Percentiles rank a stretch among this genome's conserved stretches.
Conservation (phyloP, 306 rosid genomes). For the Castanospermum australe region DNA sequence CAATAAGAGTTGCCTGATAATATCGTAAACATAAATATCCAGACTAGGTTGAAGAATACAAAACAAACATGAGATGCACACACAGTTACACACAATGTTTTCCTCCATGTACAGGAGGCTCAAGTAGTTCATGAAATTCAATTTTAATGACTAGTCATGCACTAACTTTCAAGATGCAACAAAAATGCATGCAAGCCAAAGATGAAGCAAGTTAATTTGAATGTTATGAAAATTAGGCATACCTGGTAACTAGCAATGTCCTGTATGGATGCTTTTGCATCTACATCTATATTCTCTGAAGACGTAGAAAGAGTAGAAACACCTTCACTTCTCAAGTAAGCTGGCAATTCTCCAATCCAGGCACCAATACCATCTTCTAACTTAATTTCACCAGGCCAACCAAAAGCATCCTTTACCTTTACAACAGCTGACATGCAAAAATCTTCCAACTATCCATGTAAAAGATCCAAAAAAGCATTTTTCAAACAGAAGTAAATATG, state of each 20-base stretch:
- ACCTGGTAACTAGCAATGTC: slow-evolving; percentile 97
- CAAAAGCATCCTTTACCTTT: slow-evolving; percentile 63
- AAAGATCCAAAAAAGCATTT: slow-evolving; percentile 27
- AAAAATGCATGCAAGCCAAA: neutral
- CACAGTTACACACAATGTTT: neutral
- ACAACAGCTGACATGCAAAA: slow-evolving; percentile 54
- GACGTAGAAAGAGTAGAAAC: slow-evolving; percentile 38
- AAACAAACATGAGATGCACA: neutral
- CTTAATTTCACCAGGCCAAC: slow-evolving; percentile 67
- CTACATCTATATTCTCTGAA: slow-evolving; percentile 46
- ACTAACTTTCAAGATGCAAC: neutral
- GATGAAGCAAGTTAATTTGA: neutral
- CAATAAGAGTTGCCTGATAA: neutral
- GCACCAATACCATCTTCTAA: slow-evolving; percentile 61
- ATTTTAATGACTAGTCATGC: neutral
- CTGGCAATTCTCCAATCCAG: slow-evolving; percentile 78
- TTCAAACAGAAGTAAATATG: slow-evolving; percentile 16
- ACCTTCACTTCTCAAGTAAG: slow-evolving; percentile 57
- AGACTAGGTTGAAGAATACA: neutral
- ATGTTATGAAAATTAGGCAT: neutral
- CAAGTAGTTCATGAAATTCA: neutral
- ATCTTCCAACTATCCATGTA: slow-evolving; percentile 63
- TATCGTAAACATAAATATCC: neutral
- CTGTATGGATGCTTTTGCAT: slow-evolving; percentile 52
- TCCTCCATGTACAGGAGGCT: neutral